phyloP scores from a whole-genome alignment of 225 moss, liverwort and hornwort genomes.

The Physcomitrellopsis africana region DNA sequence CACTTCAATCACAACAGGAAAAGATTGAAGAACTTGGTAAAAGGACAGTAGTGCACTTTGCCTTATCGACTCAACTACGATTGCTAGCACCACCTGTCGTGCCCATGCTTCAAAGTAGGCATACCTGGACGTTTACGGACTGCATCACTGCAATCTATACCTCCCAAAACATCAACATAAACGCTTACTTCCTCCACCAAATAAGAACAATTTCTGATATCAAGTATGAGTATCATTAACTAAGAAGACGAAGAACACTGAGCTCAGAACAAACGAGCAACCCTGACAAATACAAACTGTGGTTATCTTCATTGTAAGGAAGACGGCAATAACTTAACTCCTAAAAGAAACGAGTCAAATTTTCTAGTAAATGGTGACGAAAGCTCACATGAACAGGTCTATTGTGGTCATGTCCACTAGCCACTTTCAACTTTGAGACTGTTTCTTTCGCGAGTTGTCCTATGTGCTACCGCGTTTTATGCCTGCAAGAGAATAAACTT shows the following conservation, averaged over 20 bases:
- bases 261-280: neutral
- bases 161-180: conserved; percentile 1
- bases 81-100: neutral
- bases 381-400: conserved; percentile 47
- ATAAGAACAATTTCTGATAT: neutral
- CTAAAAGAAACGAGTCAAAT: neutral
- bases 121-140: neutral
- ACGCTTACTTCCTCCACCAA: neutral
- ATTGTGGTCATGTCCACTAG: conserved; percentile 76
- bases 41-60: neutral
- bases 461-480: conserved; percentile 89
- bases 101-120: conserved; percentile 3
- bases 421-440: conserved; percentile 77
- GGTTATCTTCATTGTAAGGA: too few relatives aligned
- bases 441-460: conserved; percentile 98
- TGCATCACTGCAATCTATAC: neutral
- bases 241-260: neutral
- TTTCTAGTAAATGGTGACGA: neutral
- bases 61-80: neutral
- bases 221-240: neutral
- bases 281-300: too few relatives aligned
- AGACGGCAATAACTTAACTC: too few relatives aligned
- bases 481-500: conserved; percentile 48
- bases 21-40: neutral
- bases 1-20: neutral